These are phyloP conservation scores for Trichoderma atrobrunneum DNA, from an alignment of 2,329 filamentous ascomycete species.

Conservation along the genomic window DNA sequence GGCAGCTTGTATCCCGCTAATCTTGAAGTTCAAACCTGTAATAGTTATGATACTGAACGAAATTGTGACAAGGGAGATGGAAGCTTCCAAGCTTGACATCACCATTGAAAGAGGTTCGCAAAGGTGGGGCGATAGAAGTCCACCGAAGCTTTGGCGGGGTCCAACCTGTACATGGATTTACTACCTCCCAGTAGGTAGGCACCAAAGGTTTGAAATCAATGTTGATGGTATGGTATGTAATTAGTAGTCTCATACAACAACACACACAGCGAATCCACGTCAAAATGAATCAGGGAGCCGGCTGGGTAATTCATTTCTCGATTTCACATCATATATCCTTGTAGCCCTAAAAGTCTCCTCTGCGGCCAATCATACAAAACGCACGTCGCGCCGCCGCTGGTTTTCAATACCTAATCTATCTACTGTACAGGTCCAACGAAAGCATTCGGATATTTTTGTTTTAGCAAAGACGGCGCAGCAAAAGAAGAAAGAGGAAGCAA, in stretches of 20 bases:
- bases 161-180: neutral
- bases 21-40: neutral
- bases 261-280: neutral
- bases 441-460: neutral
- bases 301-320: neutral
- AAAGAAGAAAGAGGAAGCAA: neutral
- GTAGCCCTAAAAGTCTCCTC: neutral
- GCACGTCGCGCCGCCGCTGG: neutral
- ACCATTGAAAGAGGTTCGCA: neutral
- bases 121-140: conserved; percentile 17
- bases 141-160: conserved; percentile 18
- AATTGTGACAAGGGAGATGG: neutral
- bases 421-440: conserved; percentile 9
- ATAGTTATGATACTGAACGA: neutral
- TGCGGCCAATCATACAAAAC: neutral
- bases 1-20: neutral
- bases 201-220: neutral
- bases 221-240: too few relatives aligned
- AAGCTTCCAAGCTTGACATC: neutral
- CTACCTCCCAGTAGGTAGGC: neutral
- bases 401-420: neutral
- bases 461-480: neutral
- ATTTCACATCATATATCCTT: neutral
- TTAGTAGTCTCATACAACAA: neutral
- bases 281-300: neutral